Percentiles rank a stretch among this genome's conserved stretches.
Evolutionary conservation across 1,284 basidiomycete species (phyloP).

Genomic region (Stygiomarasmius scandens): DNA sequence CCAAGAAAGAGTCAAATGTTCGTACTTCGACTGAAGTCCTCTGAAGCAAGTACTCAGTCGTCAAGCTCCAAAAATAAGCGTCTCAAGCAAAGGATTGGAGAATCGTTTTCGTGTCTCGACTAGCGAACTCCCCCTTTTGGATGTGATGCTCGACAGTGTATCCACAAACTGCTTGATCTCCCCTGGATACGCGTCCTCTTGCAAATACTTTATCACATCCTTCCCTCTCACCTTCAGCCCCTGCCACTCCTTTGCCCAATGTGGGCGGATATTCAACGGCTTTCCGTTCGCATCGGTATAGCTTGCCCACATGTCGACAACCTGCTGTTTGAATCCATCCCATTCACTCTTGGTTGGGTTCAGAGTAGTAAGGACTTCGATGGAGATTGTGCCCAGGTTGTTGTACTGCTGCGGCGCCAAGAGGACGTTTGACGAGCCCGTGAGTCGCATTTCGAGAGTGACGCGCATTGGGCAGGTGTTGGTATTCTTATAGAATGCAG

Average conservation of each 20-base stretch:
- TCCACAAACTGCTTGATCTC: conserved; percentile 12
- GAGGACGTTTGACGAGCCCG: conserved; percentile 14
- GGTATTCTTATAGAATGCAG: conserved; percentile 8
- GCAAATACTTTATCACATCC: conserved; percentile 12
- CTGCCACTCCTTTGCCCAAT: conserved; percentile 20
- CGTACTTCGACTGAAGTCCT: too few species aligned
- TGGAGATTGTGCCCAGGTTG: conserved; percentile 11
- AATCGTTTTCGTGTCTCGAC: conserved; percentile 6
- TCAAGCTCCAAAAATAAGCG: conserved; percentile 1
- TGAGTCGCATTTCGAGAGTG: conserved; percentile 17
- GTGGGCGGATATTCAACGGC: conserved; percentile 16
- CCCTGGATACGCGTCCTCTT: conserved; percentile 14
- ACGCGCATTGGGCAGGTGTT: conserved; percentile 14
- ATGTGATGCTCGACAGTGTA: conserved; percentile 8
- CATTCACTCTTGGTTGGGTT: conserved; percentile 9
- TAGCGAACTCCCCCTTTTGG: not conserved
- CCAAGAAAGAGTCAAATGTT: too few species aligned
- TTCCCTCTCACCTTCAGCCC: conserved; percentile 14
- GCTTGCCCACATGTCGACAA: conserved; percentile 16
- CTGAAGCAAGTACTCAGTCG: too few species aligned
- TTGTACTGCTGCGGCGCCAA: conserved; percentile 15
- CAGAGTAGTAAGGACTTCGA: conserved; percentile 15
- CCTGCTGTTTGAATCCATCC: conserved; percentile 11
- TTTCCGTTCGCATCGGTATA: conserved; percentile 12
- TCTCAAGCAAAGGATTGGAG: conserved; percentile 7